phyloP scores from a whole-genome alignment of 495 filamentous ascomycete species.

The Viridothelium virens region DNA sequence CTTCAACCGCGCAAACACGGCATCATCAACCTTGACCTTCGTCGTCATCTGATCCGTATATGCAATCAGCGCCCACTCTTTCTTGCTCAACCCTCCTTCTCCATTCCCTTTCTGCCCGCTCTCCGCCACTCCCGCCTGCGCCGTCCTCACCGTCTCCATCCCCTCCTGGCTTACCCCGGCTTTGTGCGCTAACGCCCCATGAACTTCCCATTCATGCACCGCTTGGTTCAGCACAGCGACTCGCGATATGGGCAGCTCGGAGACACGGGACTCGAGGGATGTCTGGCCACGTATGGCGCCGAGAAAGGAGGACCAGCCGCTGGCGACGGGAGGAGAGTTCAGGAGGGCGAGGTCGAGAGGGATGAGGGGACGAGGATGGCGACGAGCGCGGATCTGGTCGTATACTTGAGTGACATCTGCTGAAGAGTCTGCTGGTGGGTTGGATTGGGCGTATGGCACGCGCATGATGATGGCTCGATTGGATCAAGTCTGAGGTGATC shows the following conservation, averaged over 20 bases:
- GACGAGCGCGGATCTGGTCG: conserved; percentile 29
- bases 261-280: conserved; percentile 24
- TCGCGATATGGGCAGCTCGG: conserved; percentile 34
- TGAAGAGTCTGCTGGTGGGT: conserved; percentile 22
- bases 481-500: not conserved
- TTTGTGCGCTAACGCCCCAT: conserved; percentile 26
- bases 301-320: conserved; percentile 35
- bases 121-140: conserved; percentile 13
- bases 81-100: conserved; percentile 17
- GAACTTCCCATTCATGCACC: conserved; percentile 34
- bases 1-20: conserved; percentile 40
- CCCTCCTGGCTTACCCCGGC: conserved; percentile 46
- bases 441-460: conserved; percentile 33
- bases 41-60: conserved; percentile 34
- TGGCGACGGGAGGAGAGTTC: conserved; percentile 33
- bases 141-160: conserved; percentile 35
- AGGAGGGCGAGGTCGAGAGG: conserved; percentile 35
- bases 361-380: conserved; percentile 27
- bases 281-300: conserved; percentile 33
- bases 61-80: conserved; percentile 28
- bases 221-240: conserved; percentile 34
- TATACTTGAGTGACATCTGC: conserved; percentile 26
- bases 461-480: conserved; percentile 28
- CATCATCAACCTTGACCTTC: conserved; percentile 28
- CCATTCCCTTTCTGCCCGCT: conserved; percentile 16